Conservation (phyloP, 768 basidiomycete genomes). For the Phallus indusiatus region DNA sequence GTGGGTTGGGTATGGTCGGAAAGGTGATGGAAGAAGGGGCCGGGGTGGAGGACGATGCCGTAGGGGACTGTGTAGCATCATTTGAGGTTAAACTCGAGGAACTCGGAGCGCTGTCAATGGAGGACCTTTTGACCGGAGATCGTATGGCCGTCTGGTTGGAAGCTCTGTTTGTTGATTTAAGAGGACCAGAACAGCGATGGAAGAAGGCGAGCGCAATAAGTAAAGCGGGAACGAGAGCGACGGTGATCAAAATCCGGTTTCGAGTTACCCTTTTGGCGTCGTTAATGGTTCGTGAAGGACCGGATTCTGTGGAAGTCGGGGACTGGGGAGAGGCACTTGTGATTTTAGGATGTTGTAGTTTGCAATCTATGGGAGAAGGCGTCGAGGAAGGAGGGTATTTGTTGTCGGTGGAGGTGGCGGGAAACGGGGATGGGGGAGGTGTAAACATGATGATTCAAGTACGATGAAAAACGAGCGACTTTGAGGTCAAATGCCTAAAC, state of each 20-base stretch:
- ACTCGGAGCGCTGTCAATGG: slow-evolving; percentile 9
- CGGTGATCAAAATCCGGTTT: slow-evolving; percentile 36
- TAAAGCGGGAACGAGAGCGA: slow-evolving; percentile 39
- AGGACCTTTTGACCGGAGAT: slow-evolving; percentile 10
- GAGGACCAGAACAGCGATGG: slow-evolving; percentile 22
- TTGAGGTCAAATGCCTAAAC: slow-evolving; percentile 10
- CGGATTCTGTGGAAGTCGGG: neutral
- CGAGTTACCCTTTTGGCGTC: neutral
- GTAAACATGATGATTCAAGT: slow-evolving; percentile 25
- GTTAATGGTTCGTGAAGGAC: neutral
- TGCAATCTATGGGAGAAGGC: neutral
- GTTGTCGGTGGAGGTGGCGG: slow-evolving; percentile 10
- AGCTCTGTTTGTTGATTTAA: slow-evolving; percentile 13
- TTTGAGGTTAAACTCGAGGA: slow-evolving; percentile 12
- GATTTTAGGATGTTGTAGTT: slow-evolving; percentile 36
- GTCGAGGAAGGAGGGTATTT: neutral
- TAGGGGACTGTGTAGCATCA: slow-evolving; percentile 17
- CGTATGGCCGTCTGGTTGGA: slow-evolving; percentile 9
- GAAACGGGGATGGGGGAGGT: slow-evolving; percentile 31
- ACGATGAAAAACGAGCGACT: slow-evolving; percentile 22
- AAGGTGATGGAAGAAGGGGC: slow-evolving; percentile 20
- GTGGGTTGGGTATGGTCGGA: slow-evolving; percentile 52
- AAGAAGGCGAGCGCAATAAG: slow-evolving; percentile 31
- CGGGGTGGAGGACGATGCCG: slow-evolving; percentile 16
- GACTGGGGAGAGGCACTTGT: slow-evolving; percentile 19